phyloP scores from a whole-genome alignment of 2,329 filamentous ascomycete genomes.

The Sclerotinia nivalis region DNA sequence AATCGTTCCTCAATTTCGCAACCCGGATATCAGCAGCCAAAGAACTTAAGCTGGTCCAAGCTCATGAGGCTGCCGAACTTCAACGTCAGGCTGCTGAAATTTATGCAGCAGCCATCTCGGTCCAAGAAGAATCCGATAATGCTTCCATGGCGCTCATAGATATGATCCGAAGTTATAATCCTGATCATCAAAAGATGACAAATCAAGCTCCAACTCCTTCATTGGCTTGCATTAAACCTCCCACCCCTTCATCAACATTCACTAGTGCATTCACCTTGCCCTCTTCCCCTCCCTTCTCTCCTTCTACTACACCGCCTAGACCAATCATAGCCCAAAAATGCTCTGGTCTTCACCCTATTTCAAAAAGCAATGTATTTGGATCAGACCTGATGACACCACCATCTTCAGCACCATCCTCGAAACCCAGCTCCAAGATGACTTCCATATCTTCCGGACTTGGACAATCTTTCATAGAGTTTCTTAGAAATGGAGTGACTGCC shows the following conservation, averaged over 20 bases:
- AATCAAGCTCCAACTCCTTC: background rate
- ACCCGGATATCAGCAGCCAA: constrained; percentile 6
- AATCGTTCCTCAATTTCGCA: constrained; percentile 22
- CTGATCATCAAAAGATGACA: background rate
- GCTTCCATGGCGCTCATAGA: background rate
- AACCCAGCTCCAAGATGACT: background rate
- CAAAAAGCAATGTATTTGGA: background rate
- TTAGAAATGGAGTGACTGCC: background rate
- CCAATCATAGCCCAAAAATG: background rate
- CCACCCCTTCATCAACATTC: constrained; percentile 9
- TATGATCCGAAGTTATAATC: constrained; percentile 17
- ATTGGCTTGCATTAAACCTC: background rate
- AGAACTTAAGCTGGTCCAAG: constrained; percentile 2
- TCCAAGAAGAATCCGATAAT: background rate
- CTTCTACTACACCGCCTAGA: background rate
- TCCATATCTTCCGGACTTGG: constrained; percentile 6
- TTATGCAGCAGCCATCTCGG: background rate
- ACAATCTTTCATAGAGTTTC: constrained; percentile 11
- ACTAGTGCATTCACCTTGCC: background rate
- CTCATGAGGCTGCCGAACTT: background rate
- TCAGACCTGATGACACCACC: constrained; percentile 5
- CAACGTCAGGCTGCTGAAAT: constrained; percentile 1
- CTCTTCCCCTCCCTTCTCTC: constrained; percentile 10
- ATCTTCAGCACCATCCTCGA: background rate
- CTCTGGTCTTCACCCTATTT: background rate